A percentile compares a stretch with the other conserved stretches of the same genome.
Evolutionary conservation across 108 stramenopile genomes (phyloP).

Genomic region (Conticribra guillardii): DNA sequence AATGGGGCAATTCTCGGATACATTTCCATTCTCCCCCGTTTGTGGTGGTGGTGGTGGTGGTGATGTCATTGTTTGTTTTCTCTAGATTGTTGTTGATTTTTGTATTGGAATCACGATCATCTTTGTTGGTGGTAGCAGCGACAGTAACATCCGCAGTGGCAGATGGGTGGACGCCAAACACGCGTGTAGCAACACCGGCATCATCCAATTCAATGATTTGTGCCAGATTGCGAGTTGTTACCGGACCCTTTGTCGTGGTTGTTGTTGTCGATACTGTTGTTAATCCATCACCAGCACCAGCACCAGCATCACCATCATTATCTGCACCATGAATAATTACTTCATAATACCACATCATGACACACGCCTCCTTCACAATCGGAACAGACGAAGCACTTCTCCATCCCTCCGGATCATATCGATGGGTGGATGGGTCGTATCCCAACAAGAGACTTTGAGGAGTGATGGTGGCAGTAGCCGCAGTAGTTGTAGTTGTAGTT

Average conservation of each 20-base stretch:
- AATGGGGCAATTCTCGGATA: slow-evolving; percentile 38
- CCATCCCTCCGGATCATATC: slow-evolving; percentile 57
- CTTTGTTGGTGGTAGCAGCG: too few relatives aligned
- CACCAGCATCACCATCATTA: slow-evolving; percentile 5
- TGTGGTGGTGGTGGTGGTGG: too few relatives aligned
- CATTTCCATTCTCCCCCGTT: slow-evolving; percentile 61
- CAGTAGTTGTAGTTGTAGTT: neutral
- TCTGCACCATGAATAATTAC: neutral
- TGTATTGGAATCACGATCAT: slow-evolving; percentile 8
- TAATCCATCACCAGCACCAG: too few relatives aligned
- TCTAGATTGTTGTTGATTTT: slow-evolving; percentile 31
- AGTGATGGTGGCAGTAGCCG: slow-evolving; percentile 37
- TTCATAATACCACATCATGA: slow-evolving; percentile 64
- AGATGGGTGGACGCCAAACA: too few relatives aligned
- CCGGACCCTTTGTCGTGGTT: slow-evolving; percentile 47
- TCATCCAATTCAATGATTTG: slow-evolving; percentile 2
- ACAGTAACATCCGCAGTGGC: too few relatives aligned
- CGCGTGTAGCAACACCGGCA: slow-evolving; percentile 17
- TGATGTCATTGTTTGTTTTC: too few relatives aligned
- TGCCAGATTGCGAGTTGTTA: slow-evolving; percentile 53
- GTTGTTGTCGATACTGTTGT: too few relatives aligned
- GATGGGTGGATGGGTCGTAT: slow-evolving; percentile 30
- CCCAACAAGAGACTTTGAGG: slow-evolving; percentile 34
- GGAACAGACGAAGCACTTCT: slow-evolving; percentile 39
- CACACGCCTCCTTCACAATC: slow-evolving; percentile 61